Conservation (phyloP, 352 stramenopile genomes). For the Phytophthora ohioensis region DNA sequence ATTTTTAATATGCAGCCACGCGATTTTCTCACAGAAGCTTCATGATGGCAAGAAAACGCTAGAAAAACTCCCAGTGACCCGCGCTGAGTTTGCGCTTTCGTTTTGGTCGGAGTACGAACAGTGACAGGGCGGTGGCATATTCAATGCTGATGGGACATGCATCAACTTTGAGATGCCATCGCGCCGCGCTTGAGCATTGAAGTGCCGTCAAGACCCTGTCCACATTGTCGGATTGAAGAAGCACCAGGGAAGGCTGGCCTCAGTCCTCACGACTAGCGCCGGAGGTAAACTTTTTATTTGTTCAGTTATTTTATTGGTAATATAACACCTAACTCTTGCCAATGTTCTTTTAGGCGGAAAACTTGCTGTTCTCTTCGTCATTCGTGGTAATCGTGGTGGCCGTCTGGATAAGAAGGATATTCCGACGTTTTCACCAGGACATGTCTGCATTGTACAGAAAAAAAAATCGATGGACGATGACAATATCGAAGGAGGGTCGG, state of each 20-base stretch:
- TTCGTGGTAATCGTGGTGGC: background rate
- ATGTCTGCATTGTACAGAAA: background rate
- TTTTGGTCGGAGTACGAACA: background rate
- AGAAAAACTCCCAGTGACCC: background rate
- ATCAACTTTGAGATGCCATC: conserved; percentile 14
- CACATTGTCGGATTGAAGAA: conserved; percentile 7
- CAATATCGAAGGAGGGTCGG: background rate
- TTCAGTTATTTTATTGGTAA: background rate
- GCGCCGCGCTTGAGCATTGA: background rate
- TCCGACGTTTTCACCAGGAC: background rate
- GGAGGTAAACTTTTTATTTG: conserved; percentile 6
- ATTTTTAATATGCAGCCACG: background rate
- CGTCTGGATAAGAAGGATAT: conserved; percentile 4
- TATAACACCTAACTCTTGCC: background rate
- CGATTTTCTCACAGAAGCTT: background rate
- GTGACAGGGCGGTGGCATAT: background rate
- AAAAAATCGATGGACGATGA: conserved; percentile 10
- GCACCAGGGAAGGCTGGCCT: background rate
- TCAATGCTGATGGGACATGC: conserved; percentile 11
- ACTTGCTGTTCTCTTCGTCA: conserved; percentile 4
- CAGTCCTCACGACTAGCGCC: background rate
- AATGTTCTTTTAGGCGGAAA: conserved; percentile 2
- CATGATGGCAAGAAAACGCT: background rate
- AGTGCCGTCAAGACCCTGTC: background rate
- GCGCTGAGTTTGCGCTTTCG: background rate